Conservation (phyloP, 192 early-diverging fungal genomes). For the Entomortierella chlamydospora region DNA sequence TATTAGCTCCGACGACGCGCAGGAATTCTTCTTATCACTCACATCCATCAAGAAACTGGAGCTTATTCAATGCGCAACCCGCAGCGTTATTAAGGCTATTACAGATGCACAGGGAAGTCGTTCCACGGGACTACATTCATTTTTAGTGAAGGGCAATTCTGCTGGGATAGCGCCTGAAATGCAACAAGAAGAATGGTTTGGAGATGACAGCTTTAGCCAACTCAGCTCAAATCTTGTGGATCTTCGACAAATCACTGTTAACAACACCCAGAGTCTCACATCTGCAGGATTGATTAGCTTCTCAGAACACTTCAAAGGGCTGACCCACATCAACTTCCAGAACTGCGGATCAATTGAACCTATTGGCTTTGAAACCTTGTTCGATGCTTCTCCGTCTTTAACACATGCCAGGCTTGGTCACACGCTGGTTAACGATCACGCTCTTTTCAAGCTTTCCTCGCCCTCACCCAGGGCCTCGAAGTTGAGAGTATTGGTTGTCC, state of each 20-base stretch:
- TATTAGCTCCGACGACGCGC: neutral
- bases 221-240: neutral
- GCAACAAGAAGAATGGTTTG: neutral
- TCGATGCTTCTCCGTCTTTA: constrained; percentile 3
- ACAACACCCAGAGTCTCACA: neutral
- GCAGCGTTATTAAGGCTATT: neutral
- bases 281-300: neutral
- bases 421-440: neutral
- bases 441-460: constrained; percentile 1
- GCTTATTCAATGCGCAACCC: constrained; percentile 1
- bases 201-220: neutral
- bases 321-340: constrained; percentile 4
- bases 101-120: neutral
- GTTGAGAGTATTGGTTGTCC: neutral
- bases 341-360: constrained; percentile 2
- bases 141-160: neutral
- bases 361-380: constrained; percentile 1
- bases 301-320: neutral
- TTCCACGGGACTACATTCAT: neutral
- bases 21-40: constrained; percentile 5
- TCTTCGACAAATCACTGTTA: neutral
- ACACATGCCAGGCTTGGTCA: neutral
- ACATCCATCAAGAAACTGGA: constrained; percentile 3
- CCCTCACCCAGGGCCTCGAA: neutral
- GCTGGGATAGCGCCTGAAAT: neutral